These are phyloP conservation scores for Sclerotinia subarctica DNA, from an alignment of 2,329 filamentous ascomycete species.

Conservation along the genomic window DNA sequence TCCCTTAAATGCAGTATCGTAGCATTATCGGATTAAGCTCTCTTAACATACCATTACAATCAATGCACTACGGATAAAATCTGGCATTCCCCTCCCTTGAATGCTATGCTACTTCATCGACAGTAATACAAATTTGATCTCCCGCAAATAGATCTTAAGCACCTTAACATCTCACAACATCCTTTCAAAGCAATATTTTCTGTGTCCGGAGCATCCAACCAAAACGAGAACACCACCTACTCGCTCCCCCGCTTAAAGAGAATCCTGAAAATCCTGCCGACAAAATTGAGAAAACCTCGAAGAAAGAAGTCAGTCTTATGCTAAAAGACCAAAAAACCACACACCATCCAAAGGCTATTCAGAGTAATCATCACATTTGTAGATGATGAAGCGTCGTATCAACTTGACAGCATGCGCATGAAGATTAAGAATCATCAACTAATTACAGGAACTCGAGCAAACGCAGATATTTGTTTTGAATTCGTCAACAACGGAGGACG, in stretches of 20 bases:
- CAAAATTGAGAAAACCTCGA: background rate
- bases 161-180: background rate
- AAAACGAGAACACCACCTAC: background rate
- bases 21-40: conserved; percentile 50
- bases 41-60: conserved; percentile 28
- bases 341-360: background rate
- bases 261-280: background rate
- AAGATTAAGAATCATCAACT: conserved; percentile 6
- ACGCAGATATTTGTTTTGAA: background rate
- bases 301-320: background rate
- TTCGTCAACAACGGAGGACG: background rate
- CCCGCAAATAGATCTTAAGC: conserved; percentile 9
- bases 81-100: no score
- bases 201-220: background rate
- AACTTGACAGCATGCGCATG: background rate
- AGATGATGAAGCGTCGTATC: background rate
- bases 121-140: conserved; percentile 24
- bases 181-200: background rate
- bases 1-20: conserved; percentile 49
- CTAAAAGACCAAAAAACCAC: background rate
- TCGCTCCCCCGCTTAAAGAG: background rate
- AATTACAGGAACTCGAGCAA: conserved; percentile 14
- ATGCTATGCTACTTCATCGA: conserved; percentile 27
- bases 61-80: no score
- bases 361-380: background rate